Evolutionary conservation across 2,329 filamentous ascomycete species (phyloP).

Genomic region (Monosporascus cannonballus): DNA sequence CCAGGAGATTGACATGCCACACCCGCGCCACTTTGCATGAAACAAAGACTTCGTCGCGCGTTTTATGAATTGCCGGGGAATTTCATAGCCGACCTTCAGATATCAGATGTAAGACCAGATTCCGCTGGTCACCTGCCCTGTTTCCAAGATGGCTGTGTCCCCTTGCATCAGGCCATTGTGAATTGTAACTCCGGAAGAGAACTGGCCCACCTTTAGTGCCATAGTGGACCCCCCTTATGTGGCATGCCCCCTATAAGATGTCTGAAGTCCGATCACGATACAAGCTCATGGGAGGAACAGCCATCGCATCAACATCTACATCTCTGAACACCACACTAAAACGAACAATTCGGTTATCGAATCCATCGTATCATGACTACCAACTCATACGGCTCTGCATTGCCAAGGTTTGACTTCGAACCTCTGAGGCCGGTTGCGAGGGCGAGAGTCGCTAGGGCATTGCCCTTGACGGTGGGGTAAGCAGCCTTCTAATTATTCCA

Average conservation of each 20-base stretch:
- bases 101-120: neutral
- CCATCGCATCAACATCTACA: neutral
- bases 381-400: neutral
- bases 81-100: neutral
- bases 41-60: neutral
- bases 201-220: neutral
- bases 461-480: neutral
- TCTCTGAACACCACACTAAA: neutral
- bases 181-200: neutral
- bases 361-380: neutral
- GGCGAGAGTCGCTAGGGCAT: neutral
- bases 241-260: neutral
- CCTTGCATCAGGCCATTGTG: neutral
- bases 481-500: neutral
- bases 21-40: neutral
- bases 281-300: neutral
- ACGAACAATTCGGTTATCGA: neutral
- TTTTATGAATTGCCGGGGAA: neutral
- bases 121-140: neutral
- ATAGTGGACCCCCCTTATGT: neutral
- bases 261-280: neutral
- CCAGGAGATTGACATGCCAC: neutral
- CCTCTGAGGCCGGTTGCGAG: neutral
- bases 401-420: neutral
- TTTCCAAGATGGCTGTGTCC: neutral